These are phyloP conservation scores for Salvia rosmarinus DNA, from an alignment of 257 asterid genomes.

Conservation along the genomic window DNA sequence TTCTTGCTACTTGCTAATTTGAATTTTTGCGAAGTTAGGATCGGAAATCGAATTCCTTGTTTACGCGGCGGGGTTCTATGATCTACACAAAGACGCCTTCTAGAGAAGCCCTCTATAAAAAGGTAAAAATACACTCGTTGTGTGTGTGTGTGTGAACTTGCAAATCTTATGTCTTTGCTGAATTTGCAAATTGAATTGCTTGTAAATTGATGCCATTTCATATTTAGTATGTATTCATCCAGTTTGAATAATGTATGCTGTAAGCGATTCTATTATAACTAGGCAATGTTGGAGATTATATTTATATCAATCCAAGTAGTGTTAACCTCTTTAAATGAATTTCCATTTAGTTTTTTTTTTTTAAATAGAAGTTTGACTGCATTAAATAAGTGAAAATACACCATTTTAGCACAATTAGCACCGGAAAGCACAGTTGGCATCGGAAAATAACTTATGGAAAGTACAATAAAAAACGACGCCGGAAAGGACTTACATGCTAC, in stretches of 20 bases:
- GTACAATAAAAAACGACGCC: no score
- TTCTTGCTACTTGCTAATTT: background rate
- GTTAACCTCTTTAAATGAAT: slow-evolving; percentile 12
- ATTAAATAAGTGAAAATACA: no score
- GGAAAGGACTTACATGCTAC: no score
- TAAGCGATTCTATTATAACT: background rate
- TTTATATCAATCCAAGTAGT: background rate
- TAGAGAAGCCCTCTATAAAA: slow-evolving; percentile 68
- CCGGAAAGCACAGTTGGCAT: no score
- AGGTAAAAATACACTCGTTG: slow-evolving; percentile 47
- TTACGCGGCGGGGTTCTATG: slow-evolving; percentile 84
- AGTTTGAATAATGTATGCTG: slow-evolving; percentile 1
- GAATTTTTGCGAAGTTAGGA: slow-evolving; percentile 49
- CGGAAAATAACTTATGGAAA: no score
- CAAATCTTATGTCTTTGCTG: background rate
- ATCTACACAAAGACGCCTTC: slow-evolving; percentile 90
- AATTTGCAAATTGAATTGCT: slow-evolving; percentile 20
- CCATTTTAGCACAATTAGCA: no score
- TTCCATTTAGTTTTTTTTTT: no score
- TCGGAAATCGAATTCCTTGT: slow-evolving; percentile 67
- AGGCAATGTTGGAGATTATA: background rate
- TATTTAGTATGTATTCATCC: slow-evolving; percentile 1
- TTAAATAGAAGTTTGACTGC: slow-evolving; percentile 12
- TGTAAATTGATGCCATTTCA: slow-evolving; percentile 2
- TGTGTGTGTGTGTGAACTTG: background rate